Conservation (phyloP, 2,329 filamentous ascomycete genomes). For the Aspergillus phoenicis region DNA sequence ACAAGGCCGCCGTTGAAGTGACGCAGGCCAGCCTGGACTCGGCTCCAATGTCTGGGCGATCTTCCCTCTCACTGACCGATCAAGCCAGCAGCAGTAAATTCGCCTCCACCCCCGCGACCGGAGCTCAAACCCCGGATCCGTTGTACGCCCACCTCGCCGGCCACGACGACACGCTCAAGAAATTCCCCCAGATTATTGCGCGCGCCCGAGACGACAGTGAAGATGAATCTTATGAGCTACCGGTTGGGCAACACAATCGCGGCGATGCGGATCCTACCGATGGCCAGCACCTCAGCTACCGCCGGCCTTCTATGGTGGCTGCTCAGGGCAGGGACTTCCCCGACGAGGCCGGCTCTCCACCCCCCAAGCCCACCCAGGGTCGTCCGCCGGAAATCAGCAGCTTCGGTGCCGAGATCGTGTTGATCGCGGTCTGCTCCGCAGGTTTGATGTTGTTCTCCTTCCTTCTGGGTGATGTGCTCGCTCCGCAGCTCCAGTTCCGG, state of each 20-base stretch:
- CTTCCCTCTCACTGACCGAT: background rate
- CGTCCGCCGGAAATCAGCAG: slow-evolving; percentile 45
- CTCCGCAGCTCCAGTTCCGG: slow-evolving; percentile 43
- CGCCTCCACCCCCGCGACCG: slow-evolving; percentile 28
- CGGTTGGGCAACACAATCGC: background rate
- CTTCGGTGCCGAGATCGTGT: slow-evolving; percentile 44
- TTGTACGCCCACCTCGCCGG: slow-evolving; percentile 21
- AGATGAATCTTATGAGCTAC: slow-evolving; percentile 1
- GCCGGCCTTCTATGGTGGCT: background rate
- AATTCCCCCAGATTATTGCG: slow-evolving; percentile 22
- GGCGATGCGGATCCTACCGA: background rate
- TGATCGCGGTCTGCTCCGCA: slow-evolving; percentile 47
- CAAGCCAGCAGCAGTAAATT: background rate
- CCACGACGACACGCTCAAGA: slow-evolving; percentile 22
- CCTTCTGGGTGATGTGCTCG: slow-evolving; percentile 45
- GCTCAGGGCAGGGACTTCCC: slow-evolving; percentile 12
- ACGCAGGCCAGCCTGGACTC: background rate
- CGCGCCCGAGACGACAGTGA: slow-evolving; percentile 13
- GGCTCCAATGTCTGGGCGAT: background rate
- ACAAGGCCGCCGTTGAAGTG: background rate
- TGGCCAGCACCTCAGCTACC: background rate
- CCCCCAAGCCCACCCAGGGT: slow-evolving; percentile 32
- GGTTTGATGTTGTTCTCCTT: slow-evolving; percentile 49
- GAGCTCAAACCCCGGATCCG: slow-evolving; percentile 33
- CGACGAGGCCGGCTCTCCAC: slow-evolving; percentile 26